These are phyloP conservation scores for Diatrype stigma DNA, from an alignment of 2,329 filamentous ascomycete genomes.

Conservation along the genomic window DNA sequence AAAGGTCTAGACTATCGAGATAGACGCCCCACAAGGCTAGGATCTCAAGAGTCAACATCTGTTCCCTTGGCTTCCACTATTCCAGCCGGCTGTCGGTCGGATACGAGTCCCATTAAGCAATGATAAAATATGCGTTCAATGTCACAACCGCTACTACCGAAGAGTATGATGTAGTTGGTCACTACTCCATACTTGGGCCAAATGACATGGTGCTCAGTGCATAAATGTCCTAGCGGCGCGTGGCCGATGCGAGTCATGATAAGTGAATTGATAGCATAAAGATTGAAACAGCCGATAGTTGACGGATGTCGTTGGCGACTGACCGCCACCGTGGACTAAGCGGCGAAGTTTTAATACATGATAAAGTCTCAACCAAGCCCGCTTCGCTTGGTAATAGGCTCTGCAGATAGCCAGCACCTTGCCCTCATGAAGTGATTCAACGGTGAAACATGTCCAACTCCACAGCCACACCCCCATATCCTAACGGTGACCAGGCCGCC, in stretches of 20 bases:
- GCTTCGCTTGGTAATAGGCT: neutral
- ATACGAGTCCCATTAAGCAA: neutral
- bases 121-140: no score
- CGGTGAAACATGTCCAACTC: neutral
- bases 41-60: neutral
- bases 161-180: neutral
- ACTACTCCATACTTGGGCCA: no score
- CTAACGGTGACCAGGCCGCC: neutral
- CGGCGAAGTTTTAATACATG: neutral
- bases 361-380: neutral
- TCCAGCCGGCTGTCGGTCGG: neutral
- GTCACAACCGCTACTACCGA: no score
- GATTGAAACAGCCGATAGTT: neutral
- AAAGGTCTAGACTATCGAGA: neutral
- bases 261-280: neutral
- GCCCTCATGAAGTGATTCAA: neutral
- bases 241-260: neutral
- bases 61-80: neutral
- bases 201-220: neutral
- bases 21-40: neutral
- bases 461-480: neutral
- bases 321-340: neutral
- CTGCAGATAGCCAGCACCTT: neutral
- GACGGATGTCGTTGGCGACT: neutral
- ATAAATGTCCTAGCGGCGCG: neutral